Evolutionary conservation across 192 early-diverging fungal species (phyloP), one percentile per base, ranked within the genome.

Genomic region (Lobosporangium transversale): DNA sequence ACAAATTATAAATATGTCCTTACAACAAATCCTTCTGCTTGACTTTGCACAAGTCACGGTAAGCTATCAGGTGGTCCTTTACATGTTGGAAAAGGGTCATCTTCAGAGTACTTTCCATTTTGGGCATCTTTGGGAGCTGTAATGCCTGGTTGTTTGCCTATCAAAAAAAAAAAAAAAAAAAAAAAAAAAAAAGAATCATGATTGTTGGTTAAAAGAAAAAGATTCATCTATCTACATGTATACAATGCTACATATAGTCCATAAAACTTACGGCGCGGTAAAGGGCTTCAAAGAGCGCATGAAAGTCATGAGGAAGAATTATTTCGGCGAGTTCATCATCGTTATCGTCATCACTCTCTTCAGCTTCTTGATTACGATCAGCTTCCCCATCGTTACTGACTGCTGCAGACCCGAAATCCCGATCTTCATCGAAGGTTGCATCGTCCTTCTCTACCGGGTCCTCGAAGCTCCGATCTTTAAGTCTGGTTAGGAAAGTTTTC

Each of bases 1-100:
- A 40, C 24, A 32, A 27, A 4, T 23, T 6, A 45, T 24, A 35
- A 15, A 15, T 15, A 27, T 6, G 18, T 17, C 31, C 60, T 52
- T 62, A 62, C 60, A 51, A 62, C 9, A 62, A 18, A 21, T 62
- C 47, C 49, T 62, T 62, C 49, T 51, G 45, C 60, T 60, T 2
- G 44, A 61, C n/a, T 61, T 7, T 61, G 14, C 30, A 18, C 45
- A 61, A 49, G 58, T 48, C 37, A 61, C 23, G 12, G 58, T 24
- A 50, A 49, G 12, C 45, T 49, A 30, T 7, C n/a, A 61, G 32
- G 7, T 61, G 43, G 7, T 61, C 23, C 5, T 18, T 26, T 12
- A 17, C 45, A 49, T 31, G 35, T 32, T 32, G 43, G 45, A 61
- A 61, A 14, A 61, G 45, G 23, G n/a, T 14, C 18, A 1, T 2